Percentiles rank a stretch among this genome's conserved stretches.
phyloP scores from a whole-genome alignment of 805 yeast genomes.

The Babjeviella inositovora region DNA sequence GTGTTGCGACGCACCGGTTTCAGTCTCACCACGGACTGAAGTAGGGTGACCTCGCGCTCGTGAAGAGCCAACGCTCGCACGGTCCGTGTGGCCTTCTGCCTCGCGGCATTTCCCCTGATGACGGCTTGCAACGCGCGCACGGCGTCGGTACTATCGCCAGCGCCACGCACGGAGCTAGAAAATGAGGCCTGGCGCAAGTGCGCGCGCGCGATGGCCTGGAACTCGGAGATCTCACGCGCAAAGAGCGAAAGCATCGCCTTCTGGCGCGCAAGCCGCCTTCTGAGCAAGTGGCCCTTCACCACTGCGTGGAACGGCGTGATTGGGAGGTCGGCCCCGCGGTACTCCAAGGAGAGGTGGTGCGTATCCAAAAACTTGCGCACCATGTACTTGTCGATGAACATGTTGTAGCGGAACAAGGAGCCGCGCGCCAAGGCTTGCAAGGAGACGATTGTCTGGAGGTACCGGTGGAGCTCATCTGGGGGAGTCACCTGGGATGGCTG shows the following conservation, averaged over 20 bases:
- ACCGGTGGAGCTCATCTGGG: no score
- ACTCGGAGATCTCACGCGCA: no score
- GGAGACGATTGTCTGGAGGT: conserved; percentile 16
- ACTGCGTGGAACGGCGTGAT: conserved; percentile 30
- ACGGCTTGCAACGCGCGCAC: conserved; percentile 15
- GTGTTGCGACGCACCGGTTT: conserved; percentile 7
- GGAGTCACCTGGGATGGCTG: no score
- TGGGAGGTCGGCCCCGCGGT: no score
- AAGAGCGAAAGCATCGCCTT: no score
- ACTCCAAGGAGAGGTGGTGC: no score
- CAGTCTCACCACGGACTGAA: conserved; percentile 21
- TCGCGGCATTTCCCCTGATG: conserved; percentile 12
- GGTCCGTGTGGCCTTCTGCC: conserved; percentile 3
- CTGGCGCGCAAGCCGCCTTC: no score
- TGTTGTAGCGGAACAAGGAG: conserved; percentile 41
- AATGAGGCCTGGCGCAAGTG: no score
- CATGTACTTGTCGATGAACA: conserved; percentile 49
- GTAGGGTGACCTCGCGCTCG: conserved; percentile 6
- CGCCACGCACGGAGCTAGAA: no score
- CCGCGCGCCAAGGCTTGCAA: conserved; percentile 66
- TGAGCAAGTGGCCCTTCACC: conserved; percentile 28
- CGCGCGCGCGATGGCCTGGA: no score
- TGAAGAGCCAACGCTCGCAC: conserved; percentile 2
- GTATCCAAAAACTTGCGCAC: conserved; percentile 38
- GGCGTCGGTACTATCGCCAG: conserved; percentile 3